These are phyloP conservation scores for Mycena floridula DNA, from an alignment of 768 basidiomycete genomes.

Conservation along the genomic window DNA sequence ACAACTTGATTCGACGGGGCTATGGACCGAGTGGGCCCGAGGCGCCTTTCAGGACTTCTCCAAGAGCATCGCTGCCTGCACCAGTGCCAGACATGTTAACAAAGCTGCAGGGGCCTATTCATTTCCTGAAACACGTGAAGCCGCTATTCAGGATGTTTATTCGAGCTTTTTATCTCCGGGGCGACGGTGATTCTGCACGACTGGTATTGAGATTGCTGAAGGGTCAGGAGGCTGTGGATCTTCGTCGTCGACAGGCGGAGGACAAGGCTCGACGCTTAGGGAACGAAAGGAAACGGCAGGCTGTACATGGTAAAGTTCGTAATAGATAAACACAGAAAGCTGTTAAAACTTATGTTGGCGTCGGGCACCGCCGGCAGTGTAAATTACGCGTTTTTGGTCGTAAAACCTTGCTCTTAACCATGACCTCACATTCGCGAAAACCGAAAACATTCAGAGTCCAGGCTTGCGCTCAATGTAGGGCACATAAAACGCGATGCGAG, in stretches of 20 bases:
- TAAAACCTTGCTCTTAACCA: too few species aligned
- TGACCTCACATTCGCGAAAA: too few species aligned
- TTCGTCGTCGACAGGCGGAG: slow-evolving; percentile 1
- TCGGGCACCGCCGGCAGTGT: too few species aligned
- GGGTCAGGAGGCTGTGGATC: slow-evolving; percentile 26
- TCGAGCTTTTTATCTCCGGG: slow-evolving; percentile 50
- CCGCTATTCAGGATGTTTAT: slow-evolving; percentile 74
- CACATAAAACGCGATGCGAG: slow-evolving; percentile 39
- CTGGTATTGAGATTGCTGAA: slow-evolving; percentile 51
- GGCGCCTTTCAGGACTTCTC: slow-evolving; percentile 25
- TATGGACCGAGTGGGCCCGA: slow-evolving; percentile 37
- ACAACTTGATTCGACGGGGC: slow-evolving; percentile 53
- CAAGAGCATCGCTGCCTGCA: slow-evolving; percentile 4
- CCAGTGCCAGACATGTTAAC: slow-evolving; percentile 19
- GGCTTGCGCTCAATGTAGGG: slow-evolving; percentile 33
- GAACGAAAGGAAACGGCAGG: background rate
- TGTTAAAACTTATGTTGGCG: too few species aligned
- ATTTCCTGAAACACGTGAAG: slow-evolving; percentile 51
- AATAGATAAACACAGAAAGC: too few species aligned
- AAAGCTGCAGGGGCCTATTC: slow-evolving; percentile 34
- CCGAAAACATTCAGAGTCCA: too few species aligned
- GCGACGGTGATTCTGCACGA: slow-evolving; percentile 48
- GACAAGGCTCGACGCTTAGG: background rate
- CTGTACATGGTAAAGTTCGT: background rate
- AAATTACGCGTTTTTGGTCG: too few species aligned